phyloP scores from a whole-genome alignment of 805 yeast species.

The Jamesozyma gamospora region DNA sequence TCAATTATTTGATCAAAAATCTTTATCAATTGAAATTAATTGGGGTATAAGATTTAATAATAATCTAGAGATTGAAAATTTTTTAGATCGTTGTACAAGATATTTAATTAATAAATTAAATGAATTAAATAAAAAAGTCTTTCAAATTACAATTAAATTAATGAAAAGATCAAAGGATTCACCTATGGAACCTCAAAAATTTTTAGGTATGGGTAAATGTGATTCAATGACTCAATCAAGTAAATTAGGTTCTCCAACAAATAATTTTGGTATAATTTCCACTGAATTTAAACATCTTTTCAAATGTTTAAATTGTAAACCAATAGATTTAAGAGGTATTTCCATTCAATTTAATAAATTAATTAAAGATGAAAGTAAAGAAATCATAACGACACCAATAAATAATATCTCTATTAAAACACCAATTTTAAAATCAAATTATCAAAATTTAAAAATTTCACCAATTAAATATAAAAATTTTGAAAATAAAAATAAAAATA shows the following conservation, averaged over 20 bases:
- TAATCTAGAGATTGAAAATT: constrained; percentile 51
- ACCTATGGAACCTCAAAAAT: constrained; percentile 67
- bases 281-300: constrained; percentile 49
- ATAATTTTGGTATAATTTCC: constrained; percentile 49
- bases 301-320: constrained; percentile 48
- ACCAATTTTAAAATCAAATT: background rate
- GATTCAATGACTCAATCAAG: constrained; percentile 51
- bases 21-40: constrained; percentile 79
- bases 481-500: background rate
- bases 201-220: constrained; percentile 77
- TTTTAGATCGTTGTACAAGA: constrained; percentile 44
- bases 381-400: too few relatives aligned
- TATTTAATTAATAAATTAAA: constrained; percentile 51
- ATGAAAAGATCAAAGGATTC: constrained; percentile 57
- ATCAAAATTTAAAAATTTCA: constrained; percentile 8
- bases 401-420: background rate
- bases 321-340: constrained; percentile 66
- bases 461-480: constrained; percentile 28
- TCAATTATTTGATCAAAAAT: constrained; percentile 47
- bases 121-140: constrained; percentile 39
- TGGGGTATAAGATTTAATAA: constrained; percentile 77
- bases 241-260: constrained; percentile 50
- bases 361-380: too few relatives aligned
- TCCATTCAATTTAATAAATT: constrained; percentile 60
- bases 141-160: constrained; percentile 53